Evolutionary conservation across 2,329 filamentous ascomycete species (phyloP), one percentile per base, ranked within the genome.

Genomic region (Microdochium nivale): DNA sequence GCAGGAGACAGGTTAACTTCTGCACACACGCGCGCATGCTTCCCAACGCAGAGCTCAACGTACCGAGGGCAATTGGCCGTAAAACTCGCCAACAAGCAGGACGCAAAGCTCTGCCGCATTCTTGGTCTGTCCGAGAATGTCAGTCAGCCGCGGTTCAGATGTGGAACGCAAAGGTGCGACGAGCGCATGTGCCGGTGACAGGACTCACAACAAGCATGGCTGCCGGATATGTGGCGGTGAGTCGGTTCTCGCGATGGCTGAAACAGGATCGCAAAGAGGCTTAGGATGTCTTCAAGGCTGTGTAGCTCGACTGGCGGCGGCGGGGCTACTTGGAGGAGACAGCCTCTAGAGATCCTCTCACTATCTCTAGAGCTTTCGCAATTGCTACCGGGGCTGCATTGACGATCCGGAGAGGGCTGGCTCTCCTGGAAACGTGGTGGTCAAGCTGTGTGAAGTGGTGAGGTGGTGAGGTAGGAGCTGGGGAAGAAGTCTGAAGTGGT

Each of bases 41-140:
- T 19, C 14, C 13, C 13, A 7, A 5, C 16, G 7, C 19, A 5
- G 40, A 7, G 24, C 11, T 27, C 23, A 50, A 74, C 86, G 63
- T 87, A 96, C 92, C 66, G 90, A 89, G 56, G 90, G 90, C 53
- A 97, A 83, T 72, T 95, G 88, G 65, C 94, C 94, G 69, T 94
- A 92, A 54, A 88, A 79, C 67, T 96, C 90, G 65, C 90, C 84
- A 57, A 97, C 86, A 56, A 96, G 80, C 66, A 95, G 83, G 74
- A 86, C 81, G 76, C 90, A 96, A 65, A 97, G 88, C 80, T 96
- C 89, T 64, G 87, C 83, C 59, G 87, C 79, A 67, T 87, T 81
- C 74, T 90, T 83, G 55, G 81, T 83, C 82, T 86, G 57, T 52
- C 33, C 37, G 24, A 11, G 25, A 32, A 51, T 30, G 40, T 19